Conservation (phyloP, 2,329 filamentous ascomycete species). For the Aspergillus piperis region DNA sequence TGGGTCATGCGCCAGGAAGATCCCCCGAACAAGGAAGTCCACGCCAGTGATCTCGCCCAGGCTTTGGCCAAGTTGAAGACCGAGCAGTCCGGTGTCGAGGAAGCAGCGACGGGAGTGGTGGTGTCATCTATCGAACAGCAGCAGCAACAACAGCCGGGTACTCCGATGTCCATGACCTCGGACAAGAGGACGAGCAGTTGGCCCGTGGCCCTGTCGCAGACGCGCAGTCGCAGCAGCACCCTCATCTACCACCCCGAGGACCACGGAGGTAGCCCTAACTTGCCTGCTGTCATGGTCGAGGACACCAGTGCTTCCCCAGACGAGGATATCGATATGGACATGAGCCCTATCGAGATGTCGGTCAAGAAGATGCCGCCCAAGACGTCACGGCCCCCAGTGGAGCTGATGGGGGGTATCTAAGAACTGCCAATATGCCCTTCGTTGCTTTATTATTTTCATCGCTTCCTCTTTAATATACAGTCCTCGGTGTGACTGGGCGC, state of each 20-base stretch:
- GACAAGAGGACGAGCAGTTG: constrained; percentile 36
- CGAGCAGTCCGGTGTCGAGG: constrained; percentile 18
- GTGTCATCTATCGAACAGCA: background rate
- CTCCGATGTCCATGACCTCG: constrained; percentile 38
- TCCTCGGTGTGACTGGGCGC: background rate
- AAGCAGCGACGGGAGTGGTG: constrained; percentile 7
- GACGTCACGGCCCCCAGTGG: constrained; percentile 58
- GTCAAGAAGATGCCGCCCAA: constrained; percentile 50
- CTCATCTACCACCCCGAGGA: constrained; percentile 65
- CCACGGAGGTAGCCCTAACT: constrained; percentile 59
- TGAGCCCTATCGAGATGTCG: constrained; percentile 45
- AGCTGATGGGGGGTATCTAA: constrained; percentile 52
- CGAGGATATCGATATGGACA: constrained; percentile 51
- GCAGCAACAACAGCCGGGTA: constrained; percentile 24
- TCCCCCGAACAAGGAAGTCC: constrained; percentile 66
- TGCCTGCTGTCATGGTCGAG: constrained; percentile 66
- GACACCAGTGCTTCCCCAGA: constrained; percentile 55
- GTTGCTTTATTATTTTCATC: background rate
- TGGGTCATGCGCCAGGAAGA: constrained; percentile 66
- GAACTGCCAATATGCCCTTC: background rate
- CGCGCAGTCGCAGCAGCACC: constrained; percentile 56
- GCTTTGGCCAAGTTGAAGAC: constrained; percentile 56
- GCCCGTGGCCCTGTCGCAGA: constrained; percentile 32
- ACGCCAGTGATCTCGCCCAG: constrained; percentile 61
- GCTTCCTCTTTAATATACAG: background rate